Base-by-base conservation (phyloP, 176 grass and related monocot species). In the Carex myosuroides region DNA sequence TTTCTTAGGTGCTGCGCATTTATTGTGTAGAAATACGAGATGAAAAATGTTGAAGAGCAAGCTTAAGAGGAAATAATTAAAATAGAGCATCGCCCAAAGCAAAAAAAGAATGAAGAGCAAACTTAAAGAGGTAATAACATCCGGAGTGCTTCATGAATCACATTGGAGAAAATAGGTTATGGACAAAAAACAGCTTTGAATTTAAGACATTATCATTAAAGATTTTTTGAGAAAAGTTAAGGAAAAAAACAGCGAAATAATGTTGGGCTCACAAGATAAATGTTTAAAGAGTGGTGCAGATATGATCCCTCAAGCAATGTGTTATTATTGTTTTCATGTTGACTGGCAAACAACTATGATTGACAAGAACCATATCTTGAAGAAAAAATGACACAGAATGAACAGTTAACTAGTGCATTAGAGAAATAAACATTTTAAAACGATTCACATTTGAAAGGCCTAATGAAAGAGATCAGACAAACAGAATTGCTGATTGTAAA, bases 391-490 rank as follows among this genome's bases (percentile, higher is more conserved):
- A 56, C 73, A 77, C 73, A 77, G 8, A 55, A 77, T 55, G 6
- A 77, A 77, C 24, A 78, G 37, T 26, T 33, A 78, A 17, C 13
- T 78, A 57, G 52, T 33, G 14, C 26, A 57, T 78, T 56, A 33
- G 24, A 50, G 32, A 78, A 78, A 78, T 55, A 32, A 56, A 57
- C 48, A 26, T 78, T 4, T 13, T 78, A 55, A 78, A 78, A 78
- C 13, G 24, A 24, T 57, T 78, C 50, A 78, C 52, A 57, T 78
- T 70, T 78, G 53, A 78, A 26, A 57, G 73, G 54, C 13, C 73
- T 57, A 57, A 57, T 78, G 24, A 57, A 71, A 42, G 13, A 78
- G 73, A 78, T 78, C 73, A 78, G 52, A 57, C 30, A 78, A 78
- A 78, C 73, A 78, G 73, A 57, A 78, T 78, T 26, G 56, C 22